Evolutionary conservation across 352 stramenopile species (phyloP).

Genomic region (Detonula confervacea): DNA sequence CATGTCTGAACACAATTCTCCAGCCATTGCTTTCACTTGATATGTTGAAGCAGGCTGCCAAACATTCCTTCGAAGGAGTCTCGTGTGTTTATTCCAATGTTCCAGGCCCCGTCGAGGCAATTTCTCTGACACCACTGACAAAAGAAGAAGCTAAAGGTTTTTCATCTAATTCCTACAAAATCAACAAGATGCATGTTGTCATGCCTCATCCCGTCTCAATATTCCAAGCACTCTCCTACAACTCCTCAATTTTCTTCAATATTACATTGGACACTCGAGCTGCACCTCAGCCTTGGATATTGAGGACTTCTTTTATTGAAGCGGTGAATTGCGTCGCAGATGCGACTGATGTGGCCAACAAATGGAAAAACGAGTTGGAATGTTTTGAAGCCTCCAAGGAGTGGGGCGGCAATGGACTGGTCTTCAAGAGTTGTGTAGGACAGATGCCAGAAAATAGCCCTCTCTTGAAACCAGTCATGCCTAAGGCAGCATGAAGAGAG

Average conservation of each 20-base stretch:
- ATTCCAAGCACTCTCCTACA: slow-evolving; percentile 14
- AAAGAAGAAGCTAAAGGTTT: not conserved
- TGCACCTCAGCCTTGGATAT: slow-evolving; percentile 10
- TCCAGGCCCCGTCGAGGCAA: slow-evolving; percentile 12
- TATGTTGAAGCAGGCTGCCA: slow-evolving; percentile 1
- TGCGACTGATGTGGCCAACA: not conserved
- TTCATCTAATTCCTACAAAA: not conserved
- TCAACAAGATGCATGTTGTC: slow-evolving; percentile 28
- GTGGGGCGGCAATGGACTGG: slow-evolving; percentile 22
- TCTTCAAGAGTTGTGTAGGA: slow-evolving; percentile 7
- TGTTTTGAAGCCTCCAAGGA: slow-evolving; percentile 9
- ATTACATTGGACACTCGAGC: slow-evolving; percentile 22
- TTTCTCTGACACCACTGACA: slow-evolving; percentile 4
- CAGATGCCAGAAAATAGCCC: not conserved
- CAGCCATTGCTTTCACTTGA: slow-evolving; percentile 20
- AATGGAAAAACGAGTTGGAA: slow-evolving; percentile 14
- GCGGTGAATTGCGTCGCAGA: slow-evolving; percentile 14
- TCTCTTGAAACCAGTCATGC: not conserved
- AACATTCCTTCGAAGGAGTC: slow-evolving; percentile 9
- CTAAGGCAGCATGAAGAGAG: slow-evolving; percentile 1
- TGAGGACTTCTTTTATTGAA: slow-evolving; percentile 22
- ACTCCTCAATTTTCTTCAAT: slow-evolving; percentile 29
- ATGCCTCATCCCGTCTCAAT: slow-evolving; percentile 33
- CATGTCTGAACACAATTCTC: slow-evolving; percentile 26
- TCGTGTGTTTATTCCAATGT: slow-evolving; percentile 35